These are phyloP conservation scores for Syncephalastrum contaminatum DNA, from an alignment of 371 early-diverging fungal genomes.

Conservation along the genomic window DNA sequence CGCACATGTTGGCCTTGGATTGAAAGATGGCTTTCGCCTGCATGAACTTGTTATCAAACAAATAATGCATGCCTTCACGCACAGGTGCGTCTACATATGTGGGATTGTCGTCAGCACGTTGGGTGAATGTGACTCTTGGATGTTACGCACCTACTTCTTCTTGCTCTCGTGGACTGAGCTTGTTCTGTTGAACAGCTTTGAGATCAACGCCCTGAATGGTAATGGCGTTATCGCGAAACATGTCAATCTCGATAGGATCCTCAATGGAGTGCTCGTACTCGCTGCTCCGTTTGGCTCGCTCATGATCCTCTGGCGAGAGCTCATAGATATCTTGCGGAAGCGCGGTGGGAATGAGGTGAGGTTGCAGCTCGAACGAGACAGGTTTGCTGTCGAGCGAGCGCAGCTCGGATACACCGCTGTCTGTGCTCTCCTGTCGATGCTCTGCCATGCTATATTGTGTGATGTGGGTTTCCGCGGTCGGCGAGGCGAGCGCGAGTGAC, in stretches of 20 bases:
- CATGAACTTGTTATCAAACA: constrained; percentile 55
- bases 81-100: constrained; percentile 39
- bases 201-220: constrained; percentile 15
- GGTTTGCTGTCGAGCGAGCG: too few relatives aligned
- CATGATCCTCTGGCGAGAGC: constrained; percentile 10
- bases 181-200: constrained; percentile 36
- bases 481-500: too few relatives aligned
- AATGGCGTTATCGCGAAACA: constrained; percentile 20
- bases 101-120: too few relatives aligned
- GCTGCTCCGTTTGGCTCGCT: constrained; percentile 13
- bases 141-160: constrained; percentile 44
- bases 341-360: too few relatives aligned
- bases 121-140: too few relatives aligned
- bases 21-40: constrained; percentile 44
- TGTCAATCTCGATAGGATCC: constrained; percentile 21
- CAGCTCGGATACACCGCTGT: too few relatives aligned
- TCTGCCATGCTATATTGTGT: too few relatives aligned
- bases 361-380: too few relatives aligned
- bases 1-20: constrained; percentile 36
- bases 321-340: too few relatives aligned
- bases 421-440: too few relatives aligned
- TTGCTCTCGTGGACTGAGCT: constrained; percentile 52
- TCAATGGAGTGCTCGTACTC: constrained; percentile 26
- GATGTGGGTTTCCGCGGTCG: too few relatives aligned
- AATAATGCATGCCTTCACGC: constrained; percentile 36